Evolutionary conservation across 768 basidiomycete genomes (phyloP).

Genomic region (Sarcodon sp.): DNA sequence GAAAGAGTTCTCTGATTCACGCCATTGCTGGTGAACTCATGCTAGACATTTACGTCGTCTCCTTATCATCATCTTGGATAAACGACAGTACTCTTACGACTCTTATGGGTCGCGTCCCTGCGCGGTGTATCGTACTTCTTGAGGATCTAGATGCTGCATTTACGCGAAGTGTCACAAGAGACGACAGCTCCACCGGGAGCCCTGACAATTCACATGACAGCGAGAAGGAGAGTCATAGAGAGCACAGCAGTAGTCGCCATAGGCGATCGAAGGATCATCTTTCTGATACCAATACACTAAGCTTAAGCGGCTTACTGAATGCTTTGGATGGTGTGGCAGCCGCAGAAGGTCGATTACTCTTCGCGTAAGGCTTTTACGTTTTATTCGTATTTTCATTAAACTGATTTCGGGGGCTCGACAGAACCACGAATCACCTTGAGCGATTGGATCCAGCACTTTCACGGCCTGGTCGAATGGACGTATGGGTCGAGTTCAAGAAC

Average conservation of each 20-base stretch:
- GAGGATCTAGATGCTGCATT: constrained; percentile 91
- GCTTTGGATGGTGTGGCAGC: constrained; percentile 82
- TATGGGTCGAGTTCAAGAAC: constrained; percentile 86
- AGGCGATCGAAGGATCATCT: constrained; percentile 42
- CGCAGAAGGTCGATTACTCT: constrained; percentile 77
- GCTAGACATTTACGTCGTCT: constrained; percentile 88
- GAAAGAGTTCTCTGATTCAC: constrained; percentile 80
- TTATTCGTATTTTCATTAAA: not conserved
- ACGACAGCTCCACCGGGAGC: constrained; percentile 35
- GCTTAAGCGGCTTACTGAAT: constrained; percentile 71
- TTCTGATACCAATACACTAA: constrained; percentile 72
- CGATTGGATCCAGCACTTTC: constrained; percentile 82
- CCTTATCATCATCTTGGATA: constrained; percentile 77
- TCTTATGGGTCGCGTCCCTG: constrained; percentile 79
- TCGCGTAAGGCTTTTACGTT: constrained; percentile 52
- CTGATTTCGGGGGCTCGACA: constrained; percentile 14
- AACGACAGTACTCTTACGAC: constrained; percentile 78
- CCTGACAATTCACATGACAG: constrained; percentile 22
- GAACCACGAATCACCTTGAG: constrained; percentile 87
- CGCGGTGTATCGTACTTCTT: constrained; percentile 74
- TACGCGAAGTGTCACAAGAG: constrained; percentile 59
- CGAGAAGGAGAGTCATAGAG: constrained; percentile 20
- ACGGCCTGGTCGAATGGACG: constrained; percentile 89
- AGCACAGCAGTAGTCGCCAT: constrained; percentile 25
- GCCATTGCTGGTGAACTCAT: constrained; percentile 80